Base-by-base conservation (phyloP, 2,329 filamentous ascomycete genomes). In the Aspergillus hiratsukae region DNA sequence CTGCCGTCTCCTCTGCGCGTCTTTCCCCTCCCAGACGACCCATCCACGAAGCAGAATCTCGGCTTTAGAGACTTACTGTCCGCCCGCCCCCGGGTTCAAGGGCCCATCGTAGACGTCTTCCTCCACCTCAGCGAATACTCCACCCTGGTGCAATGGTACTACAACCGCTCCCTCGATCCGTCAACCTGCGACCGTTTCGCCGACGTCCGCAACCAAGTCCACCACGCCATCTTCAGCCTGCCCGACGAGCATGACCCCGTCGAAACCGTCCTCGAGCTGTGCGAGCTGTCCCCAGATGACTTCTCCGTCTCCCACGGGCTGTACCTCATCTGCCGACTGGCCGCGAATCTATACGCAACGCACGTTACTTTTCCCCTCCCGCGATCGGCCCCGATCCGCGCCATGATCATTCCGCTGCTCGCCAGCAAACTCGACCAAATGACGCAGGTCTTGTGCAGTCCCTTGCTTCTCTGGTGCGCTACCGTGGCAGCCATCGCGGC, bases 301-400 rank as follows among this genome's bases (percentile, higher is more conserved):
- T n/a, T 23, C 7, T 23, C n/a, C 7, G 7, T 25, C 5, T 53
- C 46, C 7, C 48, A 31, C 2, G 48, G 50, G 19, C 1, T 57
- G 8, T 57, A 57, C 19, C 46, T 54, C 1, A 5, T 29, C 19
- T 57, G 55, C n/a, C 23, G 51, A 10, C 40, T 57, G 28, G 37
- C 46, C 0, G 29, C 29, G 7, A 9, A 51, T 1, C 19, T 51
- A 7, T 57, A 57, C 21, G 46, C 55, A 5, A 35, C 31, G 3
- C 55, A 57, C 8, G 55, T 57, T 37, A 57, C 55, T 2, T 57
- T 54, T 21, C 55, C 55, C 0, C 29, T 54, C 5, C 55, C 55
- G 3, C 27, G 48, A 2, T 57, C 48, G 1, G 21, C 23, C 9
- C 19, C 48, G 2, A 10, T 54, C 25, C 37, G 40, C n/a, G 8